Percentiles rank a stretch among this genome's conserved stretches.
phyloP scores from a whole-genome alignment of 495 filamentous ascomycete genomes.

The Penicillium alfredii region DNA sequence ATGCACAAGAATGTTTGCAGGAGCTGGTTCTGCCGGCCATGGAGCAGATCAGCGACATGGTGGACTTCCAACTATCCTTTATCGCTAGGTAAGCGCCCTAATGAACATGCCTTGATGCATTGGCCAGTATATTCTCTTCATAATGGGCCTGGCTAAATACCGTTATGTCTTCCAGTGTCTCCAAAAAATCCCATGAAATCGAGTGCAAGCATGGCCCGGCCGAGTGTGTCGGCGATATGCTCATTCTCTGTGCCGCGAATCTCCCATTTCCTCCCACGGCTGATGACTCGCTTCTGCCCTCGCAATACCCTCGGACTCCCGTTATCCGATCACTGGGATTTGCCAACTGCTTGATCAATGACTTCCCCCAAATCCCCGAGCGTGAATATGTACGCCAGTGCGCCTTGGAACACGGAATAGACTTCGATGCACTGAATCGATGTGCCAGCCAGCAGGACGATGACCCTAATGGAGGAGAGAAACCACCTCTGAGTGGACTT shows the following conservation, averaged over 20 bases:
- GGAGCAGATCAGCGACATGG: constrained; percentile 71
- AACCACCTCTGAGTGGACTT: constrained; percentile 42
- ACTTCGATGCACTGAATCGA: constrained; percentile 75
- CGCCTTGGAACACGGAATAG: constrained; percentile 79
- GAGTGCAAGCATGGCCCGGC: constrained; percentile 79
- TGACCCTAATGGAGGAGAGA: constrained; percentile 52
- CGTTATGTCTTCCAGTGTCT: constrained; percentile 25
- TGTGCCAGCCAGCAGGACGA: constrained; percentile 55
- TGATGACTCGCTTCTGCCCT: constrained; percentile 22
- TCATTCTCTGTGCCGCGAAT: constrained; percentile 81
- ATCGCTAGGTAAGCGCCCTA: constrained; percentile 75
- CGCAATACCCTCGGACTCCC: constrained; percentile 45
- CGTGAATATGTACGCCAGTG: constrained; percentile 72
- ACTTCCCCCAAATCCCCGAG: constrained; percentile 70
- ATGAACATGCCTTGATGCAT: too few relatives aligned
- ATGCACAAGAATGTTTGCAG: constrained; percentile 73
- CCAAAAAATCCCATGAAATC: constrained; percentile 34
- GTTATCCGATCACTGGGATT: constrained; percentile 88
- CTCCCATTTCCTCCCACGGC: constrained; percentile 40
- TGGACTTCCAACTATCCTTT: constrained; percentile 85
- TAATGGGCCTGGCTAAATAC: too few relatives aligned
- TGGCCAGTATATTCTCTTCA: too few relatives aligned
- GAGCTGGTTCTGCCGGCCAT: constrained; percentile 81
- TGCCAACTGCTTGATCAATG: constrained; percentile 72
- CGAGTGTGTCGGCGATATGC: constrained; percentile 92